phyloP scores from a whole-genome alignment of 2,329 filamentous ascomycete species.

The Colletotrichum coccodes region DNA sequence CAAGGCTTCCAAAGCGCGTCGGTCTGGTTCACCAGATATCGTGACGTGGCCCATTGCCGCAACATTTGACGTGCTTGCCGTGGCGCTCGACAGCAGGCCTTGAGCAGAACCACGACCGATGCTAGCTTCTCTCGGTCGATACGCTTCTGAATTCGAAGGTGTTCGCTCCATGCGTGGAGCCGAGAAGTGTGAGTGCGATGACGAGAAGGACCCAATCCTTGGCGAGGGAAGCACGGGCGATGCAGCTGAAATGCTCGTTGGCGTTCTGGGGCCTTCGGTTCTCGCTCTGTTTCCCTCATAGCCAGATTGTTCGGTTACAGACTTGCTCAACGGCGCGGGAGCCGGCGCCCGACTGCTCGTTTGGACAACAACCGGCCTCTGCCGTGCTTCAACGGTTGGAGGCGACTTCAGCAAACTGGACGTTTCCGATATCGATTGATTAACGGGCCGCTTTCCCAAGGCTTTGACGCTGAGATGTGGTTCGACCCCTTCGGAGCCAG shows the following conservation, averaged over 20 bases:
- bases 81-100: constrained; percentile 41
- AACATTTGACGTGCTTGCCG: constrained; percentile 24
- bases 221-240: constrained; percentile 19
- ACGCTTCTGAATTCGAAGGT: constrained; percentile 19
- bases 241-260: constrained; percentile 3
- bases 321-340: constrained; percentile 19
- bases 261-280: constrained; percentile 16
- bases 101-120: constrained; percentile 41
- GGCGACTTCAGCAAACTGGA: constrained; percentile 10
- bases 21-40: constrained; percentile 26
- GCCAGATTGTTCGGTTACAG: neutral
- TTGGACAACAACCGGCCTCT: constrained; percentile 22
- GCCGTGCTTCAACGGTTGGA: constrained; percentile 8
- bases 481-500: constrained; percentile 13
- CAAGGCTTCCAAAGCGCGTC: constrained; percentile 38
- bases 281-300: constrained; percentile 1
- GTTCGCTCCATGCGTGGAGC: constrained; percentile 27
- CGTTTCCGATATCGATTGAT: neutral
- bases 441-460: constrained; percentile 57
- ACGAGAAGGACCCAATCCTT: constrained; percentile 28
- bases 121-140: constrained; percentile 32
- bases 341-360: constrained; percentile 2
- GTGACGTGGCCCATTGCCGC: constrained; percentile 31
- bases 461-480: constrained; percentile 53
- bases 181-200: constrained; percentile 20